Evolutionary conservation across 441 rosid species (phyloP), one percentile per base, ranked within the genome.

Genomic region (Francoa sonchifolia): DNA sequence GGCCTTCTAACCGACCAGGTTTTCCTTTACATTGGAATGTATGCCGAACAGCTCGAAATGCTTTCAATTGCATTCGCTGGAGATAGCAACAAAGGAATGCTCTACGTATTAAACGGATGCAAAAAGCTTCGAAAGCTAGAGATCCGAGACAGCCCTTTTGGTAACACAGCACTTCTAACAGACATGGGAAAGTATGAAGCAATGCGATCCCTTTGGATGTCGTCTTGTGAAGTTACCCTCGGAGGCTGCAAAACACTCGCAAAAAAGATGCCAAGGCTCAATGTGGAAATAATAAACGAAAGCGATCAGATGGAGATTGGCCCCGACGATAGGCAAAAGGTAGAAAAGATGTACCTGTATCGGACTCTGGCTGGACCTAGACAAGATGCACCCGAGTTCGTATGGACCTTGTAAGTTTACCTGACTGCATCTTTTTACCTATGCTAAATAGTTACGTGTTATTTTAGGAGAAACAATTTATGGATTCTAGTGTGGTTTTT

Each of bases 141-240:
- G 76, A 79, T 88, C 38, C 55, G 69, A 56, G 95, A 84, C 50
- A 2, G 90, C 71, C 97, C 94, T 39, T 88, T 81, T 1, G 95
- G 97, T 20, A 52, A 88, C 40, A 61, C 39, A 7, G 95, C 97
- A 31, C 97, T 88, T 57, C 71, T 79, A 43, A 57, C 44, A 66
- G 95, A 88, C 59, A 65, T 77, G 70, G 86, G 79, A 39, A 88
- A 84, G 94, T 82, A 84, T 55, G 88, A 73, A 50, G 70, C 94
- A 79, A 84, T 88, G 95, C 95, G 97, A 80, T 88, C 97, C 87
- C 97, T 88, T 84, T 84, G 97, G 97, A 88, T 88, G 97, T 88
- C 97, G 54, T 74, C 95, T 39, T 88, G 95, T 14, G 72, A 79
- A 44, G 68, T 84, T 48, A 81, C 95, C 38, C 77, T 81, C 3